Base-by-base conservation (phyloP, 768 basidiomycete genomes). In the Amanita pseudoporphyria region DNA sequence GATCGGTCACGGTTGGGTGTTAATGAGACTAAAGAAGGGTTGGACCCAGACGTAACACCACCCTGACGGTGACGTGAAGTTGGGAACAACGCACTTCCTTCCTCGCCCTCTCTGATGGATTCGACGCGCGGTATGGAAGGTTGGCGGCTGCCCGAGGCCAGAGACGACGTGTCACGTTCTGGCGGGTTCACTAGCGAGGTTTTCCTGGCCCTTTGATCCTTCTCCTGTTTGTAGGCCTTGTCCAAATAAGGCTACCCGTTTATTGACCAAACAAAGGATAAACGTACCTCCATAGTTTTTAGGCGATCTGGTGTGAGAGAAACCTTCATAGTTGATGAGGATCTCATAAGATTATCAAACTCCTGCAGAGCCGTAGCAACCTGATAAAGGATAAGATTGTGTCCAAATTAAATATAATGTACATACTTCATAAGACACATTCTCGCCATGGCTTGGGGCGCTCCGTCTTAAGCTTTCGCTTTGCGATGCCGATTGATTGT, bases 251-350 rank as follows among this genome's bases (percentile, higher is more conserved):
- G 53, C 53, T 56, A 52, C 44, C 44, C 47, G 46, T 46, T 14
- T 51, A 60, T 53, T 67, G 64, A 68, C 64, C 67, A 67, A 72
- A 60, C 56, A 56, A 53, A 47, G 51, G 52, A 58, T 55, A 47
- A 33, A 72, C 79, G 61, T 67, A 94, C 93, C 77, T 96, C 92
- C 79, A 95, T 94, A 44, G 82, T 89, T 62, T 82, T 87, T 51
- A 98, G 72, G 47, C 94, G 77, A 70, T 96, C 92, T 50, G 94
- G 94, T 30, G 94, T 98, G 54, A 96, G 75, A 36, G 92, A 95
- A 58, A 98, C 83, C 62, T 91, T 96, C 86, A 96, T 87, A 16
- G 94, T 97, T 51, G 85, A 75, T 52, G 84, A 79, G 52, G 88
- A 91, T 45, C 79, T 81, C 81, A 98, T 84, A 65, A 97, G 71